Base-by-base conservation (phyloP, 495 filamentous ascomycete species). In the Lophiotrema nucula region DNA sequence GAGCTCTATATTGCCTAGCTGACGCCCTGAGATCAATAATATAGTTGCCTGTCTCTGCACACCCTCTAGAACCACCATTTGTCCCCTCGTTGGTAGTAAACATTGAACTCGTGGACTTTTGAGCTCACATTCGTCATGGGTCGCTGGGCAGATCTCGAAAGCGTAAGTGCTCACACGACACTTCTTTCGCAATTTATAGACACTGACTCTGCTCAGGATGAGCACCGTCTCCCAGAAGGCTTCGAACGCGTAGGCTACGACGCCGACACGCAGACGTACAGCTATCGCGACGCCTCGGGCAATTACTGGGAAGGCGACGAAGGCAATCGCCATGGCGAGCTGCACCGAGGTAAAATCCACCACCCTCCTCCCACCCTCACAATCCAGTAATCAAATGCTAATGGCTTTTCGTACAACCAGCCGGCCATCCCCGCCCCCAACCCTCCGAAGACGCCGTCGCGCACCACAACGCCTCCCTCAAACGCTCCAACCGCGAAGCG, bases 241-340 rank as follows among this genome's bases (percentile, higher is more conserved):
- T 78, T 82, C 75, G 52, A 67, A 16, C 74, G 78, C 52, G 67
- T 79, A 24, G 78, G 74, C 62, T 82, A 82, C 68, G 79, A 82
- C 61, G 78, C 77, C 64, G 77, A 80, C 58, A 72, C 68, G 3
- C 72, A 80, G 52, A 67, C 62, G 19, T 81, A 81, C 69, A 76
- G 72, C 11, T 81, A 73, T 70, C 73, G 69, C 45, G 66, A 69
- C 27, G 73, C 77, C 62, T 27, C 45, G 18, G 65, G 65, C 47
- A 19, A 33, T 15, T 28, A 21, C 58, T 81, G 73, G 72, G 72
- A 77, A 62, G 70, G 72, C 27, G 72, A 71, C 2, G 70, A 76
- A 1, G 79, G 79, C 10, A 68, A 60, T 19, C 68, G 55, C 11
- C 80, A 79, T 62, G 79, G 79, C 25, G 38, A 58, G 37, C 69